Evolutionary conservation across 495 filamentous ascomycete species (phyloP).

Genomic region (Penicillium verhagenii): DNA sequence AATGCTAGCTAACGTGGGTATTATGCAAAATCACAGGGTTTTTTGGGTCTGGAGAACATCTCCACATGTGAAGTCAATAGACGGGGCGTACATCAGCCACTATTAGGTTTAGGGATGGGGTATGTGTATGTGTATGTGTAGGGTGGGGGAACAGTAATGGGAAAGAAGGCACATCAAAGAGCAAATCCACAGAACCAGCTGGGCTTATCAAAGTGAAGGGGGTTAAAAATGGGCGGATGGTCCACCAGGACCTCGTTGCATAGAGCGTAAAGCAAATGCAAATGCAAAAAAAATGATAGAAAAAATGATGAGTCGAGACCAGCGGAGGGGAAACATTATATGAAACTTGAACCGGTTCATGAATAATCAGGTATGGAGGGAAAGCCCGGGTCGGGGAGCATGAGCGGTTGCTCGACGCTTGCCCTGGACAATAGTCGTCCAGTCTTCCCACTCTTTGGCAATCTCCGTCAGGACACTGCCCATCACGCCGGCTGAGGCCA

Average conservation of each 20-base stretch:
- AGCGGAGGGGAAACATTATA: neutral
- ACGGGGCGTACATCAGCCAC: constrained; percentile 23
- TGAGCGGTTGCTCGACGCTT: constrained; percentile 37
- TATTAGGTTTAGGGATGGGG: constrained; percentile 22
- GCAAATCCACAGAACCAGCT: constrained; percentile 30
- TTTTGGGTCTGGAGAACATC: constrained; percentile 19
- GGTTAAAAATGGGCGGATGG: constrained; percentile 7
- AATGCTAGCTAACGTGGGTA: constrained; percentile 25
- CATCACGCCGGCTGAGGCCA: constrained; percentile 95
- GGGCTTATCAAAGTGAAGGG: constrained; percentile 14
- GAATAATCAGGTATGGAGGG: constrained; percentile 14
- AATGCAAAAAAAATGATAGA: too few relatives aligned
- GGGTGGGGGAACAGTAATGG: neutral
- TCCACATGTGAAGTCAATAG: constrained; percentile 24
- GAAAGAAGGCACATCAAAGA: neutral
- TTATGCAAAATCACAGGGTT: constrained; percentile 28
- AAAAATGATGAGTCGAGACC: neutral
- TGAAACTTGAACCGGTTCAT: constrained; percentile 1
- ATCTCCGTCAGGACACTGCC: constrained; percentile 90
- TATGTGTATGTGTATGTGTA: constrained; percentile 5
- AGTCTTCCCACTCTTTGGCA: constrained; percentile 91
- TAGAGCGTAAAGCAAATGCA: constrained; percentile 4
- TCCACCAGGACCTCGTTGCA: constrained; percentile 8
- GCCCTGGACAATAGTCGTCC: constrained; percentile 64
- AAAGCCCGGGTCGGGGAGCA: constrained; percentile 20